Percentiles rank a stretch among this genome's conserved stretches.
These are phyloP conservation scores for Diaporthe batatas DNA, from an alignment of 2,329 filamentous ascomycete species.

Conservation along the genomic window DNA sequence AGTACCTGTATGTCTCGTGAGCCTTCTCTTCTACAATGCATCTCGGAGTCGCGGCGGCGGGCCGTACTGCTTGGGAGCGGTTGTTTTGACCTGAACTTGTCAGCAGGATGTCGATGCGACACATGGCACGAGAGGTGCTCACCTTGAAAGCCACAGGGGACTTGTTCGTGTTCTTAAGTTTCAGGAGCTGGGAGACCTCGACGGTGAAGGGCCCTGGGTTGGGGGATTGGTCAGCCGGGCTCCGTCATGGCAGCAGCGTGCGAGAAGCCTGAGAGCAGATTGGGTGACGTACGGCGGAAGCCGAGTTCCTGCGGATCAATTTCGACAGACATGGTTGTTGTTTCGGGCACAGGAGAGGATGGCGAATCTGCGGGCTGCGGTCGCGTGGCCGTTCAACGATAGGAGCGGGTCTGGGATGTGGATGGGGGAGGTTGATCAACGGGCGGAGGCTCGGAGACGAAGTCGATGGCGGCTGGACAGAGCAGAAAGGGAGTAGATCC, in stretches of 20 bases:
- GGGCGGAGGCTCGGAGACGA: constrained; percentile 10
- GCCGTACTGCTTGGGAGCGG: constrained; percentile 95
- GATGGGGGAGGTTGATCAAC: constrained; percentile 35
- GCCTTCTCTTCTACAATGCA: constrained; percentile 43
- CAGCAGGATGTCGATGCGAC: constrained; percentile 45
- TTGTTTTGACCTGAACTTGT: constrained; percentile 89
- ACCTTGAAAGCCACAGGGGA: constrained; percentile 79
- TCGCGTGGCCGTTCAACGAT: constrained; percentile 30
- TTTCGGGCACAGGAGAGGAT: constrained; percentile 29
- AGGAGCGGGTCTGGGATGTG: constrained; percentile 43
- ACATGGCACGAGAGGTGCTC: constrained; percentile 46
- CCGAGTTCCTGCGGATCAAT: constrained; percentile 91
- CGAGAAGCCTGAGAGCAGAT: not conserved
- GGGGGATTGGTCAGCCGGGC: constrained; percentile 43
- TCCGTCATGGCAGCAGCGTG: not conserved
- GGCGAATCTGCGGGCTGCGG: constrained; percentile 33
- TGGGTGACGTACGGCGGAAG: constrained; percentile 82
- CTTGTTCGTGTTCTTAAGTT: constrained; percentile 73
- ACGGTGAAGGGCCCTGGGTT: constrained; percentile 73
- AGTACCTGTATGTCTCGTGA: constrained; percentile 77
- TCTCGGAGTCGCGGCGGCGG: constrained; percentile 42
- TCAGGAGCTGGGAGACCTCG: constrained; percentile 75
- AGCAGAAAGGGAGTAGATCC: constrained; percentile 16
- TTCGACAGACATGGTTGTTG: constrained; percentile 87
- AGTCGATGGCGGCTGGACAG: not conserved